A percentile compares a stretch with the other conserved stretches of the same genome.
These are phyloP conservation scores for Tilletiopsis washingtonensis DNA, from an alignment of 1,284 basidiomycete species.

Conservation along the genomic window DNA sequence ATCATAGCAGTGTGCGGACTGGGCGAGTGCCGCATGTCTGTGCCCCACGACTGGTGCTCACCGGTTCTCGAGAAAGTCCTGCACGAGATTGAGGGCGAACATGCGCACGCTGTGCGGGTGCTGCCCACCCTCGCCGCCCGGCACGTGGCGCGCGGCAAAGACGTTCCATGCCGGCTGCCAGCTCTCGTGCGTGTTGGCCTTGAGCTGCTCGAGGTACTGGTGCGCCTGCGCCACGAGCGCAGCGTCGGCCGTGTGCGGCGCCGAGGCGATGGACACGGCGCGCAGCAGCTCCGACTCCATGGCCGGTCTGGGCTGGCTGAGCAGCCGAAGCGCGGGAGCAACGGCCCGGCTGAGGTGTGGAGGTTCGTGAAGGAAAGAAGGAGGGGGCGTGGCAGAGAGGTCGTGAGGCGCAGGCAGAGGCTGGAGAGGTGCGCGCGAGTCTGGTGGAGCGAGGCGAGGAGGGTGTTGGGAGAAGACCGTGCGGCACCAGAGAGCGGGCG, in stretches of 20 bases:
- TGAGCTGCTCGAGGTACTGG: conserved; percentile 66
- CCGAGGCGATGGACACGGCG: background rate
- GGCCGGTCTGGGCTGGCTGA: too few relatives aligned
- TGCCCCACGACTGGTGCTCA: conserved; percentile 55
- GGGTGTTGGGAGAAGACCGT: too few relatives aligned
- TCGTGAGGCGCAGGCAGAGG: too few relatives aligned
- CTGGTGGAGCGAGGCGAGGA: too few relatives aligned
- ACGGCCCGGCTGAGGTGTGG: too few relatives aligned
- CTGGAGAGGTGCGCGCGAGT: too few relatives aligned
- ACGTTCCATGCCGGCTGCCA: conserved; percentile 56
- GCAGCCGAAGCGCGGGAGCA: too few relatives aligned
- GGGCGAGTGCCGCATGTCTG: too few relatives aligned
- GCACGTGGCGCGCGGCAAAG: conserved; percentile 48
- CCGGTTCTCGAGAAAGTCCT: conserved; percentile 77
- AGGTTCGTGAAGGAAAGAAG: too few relatives aligned
- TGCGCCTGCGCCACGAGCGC: conserved; percentile 63
- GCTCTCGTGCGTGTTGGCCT: conserved; percentile 62
- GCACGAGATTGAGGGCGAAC: conserved; percentile 74
- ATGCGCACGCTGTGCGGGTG: conserved; percentile 63
- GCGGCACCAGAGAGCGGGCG: too few relatives aligned
- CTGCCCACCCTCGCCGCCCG: conserved; percentile 53
- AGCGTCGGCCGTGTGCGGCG: conserved; percentile 51
- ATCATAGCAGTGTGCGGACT: too few relatives aligned
- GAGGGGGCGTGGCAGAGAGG: too few relatives aligned
- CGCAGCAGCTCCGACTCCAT: background rate